A percentile compares a stretch with the other conserved stretches of the same genome.
phyloP scores from a whole-genome alignment of 225 moss, liverwort and hornwort genomes.

The Anthoceros angustus region DNA sequence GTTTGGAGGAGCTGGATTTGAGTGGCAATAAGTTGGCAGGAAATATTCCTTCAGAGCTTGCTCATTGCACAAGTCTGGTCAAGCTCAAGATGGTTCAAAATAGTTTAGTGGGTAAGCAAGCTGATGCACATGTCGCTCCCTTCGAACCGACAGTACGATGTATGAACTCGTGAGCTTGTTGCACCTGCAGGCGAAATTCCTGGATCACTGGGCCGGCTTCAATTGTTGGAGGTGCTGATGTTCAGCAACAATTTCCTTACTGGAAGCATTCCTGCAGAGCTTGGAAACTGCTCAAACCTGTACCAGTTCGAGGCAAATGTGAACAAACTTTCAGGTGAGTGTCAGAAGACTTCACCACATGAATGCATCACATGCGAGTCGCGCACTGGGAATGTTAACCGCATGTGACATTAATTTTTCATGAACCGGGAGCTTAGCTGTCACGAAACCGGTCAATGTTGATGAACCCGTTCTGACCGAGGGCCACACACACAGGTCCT shows the following conservation, averaged over 20 bases:
- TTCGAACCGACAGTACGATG: background rate
- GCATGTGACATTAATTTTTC: background rate
- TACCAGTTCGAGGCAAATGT: background rate
- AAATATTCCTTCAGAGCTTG: too few relatives aligned
- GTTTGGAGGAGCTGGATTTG: too few relatives aligned
- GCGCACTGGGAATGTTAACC: background rate
- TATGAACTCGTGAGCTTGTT: background rate
- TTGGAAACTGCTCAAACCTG: background rate
- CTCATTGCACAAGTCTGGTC: background rate
- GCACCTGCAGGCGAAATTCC: background rate
- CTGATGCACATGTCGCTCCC: background rate
- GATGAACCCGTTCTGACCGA: background rate
- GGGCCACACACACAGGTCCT: background rate
- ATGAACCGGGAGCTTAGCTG: background rate
- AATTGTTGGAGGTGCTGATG: background rate
- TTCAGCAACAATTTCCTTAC: background rate
- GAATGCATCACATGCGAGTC: background rate
- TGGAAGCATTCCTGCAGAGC: conserved; percentile 2
- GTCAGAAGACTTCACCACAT: background rate
- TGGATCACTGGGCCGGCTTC: background rate
- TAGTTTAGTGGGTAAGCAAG: background rate
- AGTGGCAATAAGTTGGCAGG: too few relatives aligned
- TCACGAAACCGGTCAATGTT: background rate
- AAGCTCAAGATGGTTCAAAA: background rate
- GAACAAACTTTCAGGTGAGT: background rate